Conservation (phyloP, 192 early-diverging fungal species). For the Chytriomyces sp. region DNA sequence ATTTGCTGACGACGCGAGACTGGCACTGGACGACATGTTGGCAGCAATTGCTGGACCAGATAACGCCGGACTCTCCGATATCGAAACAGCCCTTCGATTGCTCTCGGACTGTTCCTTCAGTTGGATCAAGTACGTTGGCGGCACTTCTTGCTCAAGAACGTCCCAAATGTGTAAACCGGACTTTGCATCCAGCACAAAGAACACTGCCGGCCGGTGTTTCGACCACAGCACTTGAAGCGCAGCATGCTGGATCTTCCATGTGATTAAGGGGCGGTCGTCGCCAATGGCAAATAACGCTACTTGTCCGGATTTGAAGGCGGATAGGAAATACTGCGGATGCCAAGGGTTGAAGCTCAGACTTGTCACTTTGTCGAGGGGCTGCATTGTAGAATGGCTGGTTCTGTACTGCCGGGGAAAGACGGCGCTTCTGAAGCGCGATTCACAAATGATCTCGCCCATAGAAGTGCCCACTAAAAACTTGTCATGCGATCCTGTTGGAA, state of each 20-base stretch:
- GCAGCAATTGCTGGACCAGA: background rate
- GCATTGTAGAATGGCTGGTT: conserved; percentile 3
- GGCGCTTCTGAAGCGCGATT: conserved; percentile 41
- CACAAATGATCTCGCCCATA: conserved; percentile 35
- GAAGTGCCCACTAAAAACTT: conserved; percentile 44
- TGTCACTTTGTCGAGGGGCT: conserved; percentile 27
- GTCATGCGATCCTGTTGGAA: background rate
- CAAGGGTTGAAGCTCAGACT: conserved; percentile 40
- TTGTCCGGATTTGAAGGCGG: conserved; percentile 47
- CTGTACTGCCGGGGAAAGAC: conserved; percentile 32
- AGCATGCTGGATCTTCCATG: conserved; percentile 36
- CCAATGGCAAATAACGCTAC: conserved; percentile 42
- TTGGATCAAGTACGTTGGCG: conserved; percentile 34
- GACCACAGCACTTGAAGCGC: conserved; percentile 47
- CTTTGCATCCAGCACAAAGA: conserved; percentile 47
- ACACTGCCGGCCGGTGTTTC: conserved; percentile 52
- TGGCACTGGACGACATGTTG: conserved; percentile 17
- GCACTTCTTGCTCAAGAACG: conserved; percentile 40
- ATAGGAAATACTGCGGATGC: conserved; percentile 39
- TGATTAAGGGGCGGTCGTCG: conserved; percentile 21
- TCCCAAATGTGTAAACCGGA: conserved; percentile 50
- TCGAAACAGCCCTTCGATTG: background rate
- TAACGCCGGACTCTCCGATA: conserved; percentile 22
- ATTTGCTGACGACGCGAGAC: conserved; percentile 24
- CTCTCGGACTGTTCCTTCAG: background rate